Conservation (phyloP, 768 basidiomycete genomes). For the Lentinus brumalis region DNA sequence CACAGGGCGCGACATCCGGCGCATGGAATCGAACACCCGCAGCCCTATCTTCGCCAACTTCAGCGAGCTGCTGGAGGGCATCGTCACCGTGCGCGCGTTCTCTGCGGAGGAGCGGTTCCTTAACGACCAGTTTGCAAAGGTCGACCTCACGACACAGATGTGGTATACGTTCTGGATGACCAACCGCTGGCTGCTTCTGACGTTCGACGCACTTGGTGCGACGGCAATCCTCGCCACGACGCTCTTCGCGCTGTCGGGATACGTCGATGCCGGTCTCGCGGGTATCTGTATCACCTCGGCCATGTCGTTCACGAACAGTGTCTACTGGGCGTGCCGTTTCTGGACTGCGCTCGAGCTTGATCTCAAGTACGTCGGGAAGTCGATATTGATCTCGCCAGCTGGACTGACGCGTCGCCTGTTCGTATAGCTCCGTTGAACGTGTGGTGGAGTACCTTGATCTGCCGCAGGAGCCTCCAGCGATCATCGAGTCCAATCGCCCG, state of each 20-base stretch:
- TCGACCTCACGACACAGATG: constrained; percentile 84
- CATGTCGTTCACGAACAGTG: constrained; percentile 56
- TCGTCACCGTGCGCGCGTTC: constrained; percentile 93
- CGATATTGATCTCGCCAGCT: background rate
- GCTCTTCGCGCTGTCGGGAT: constrained; percentile 69
- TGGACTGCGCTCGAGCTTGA: constrained; percentile 68
- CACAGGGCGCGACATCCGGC: constrained; percentile 80
- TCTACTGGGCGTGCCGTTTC: constrained; percentile 54
- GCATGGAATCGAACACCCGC: constrained; percentile 89
- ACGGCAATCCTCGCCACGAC: constrained; percentile 74
- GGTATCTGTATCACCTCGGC: constrained; percentile 78
- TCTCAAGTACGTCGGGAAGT: constrained; percentile 51
- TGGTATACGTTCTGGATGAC: constrained; percentile 92
- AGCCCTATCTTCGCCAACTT: constrained; percentile 87
- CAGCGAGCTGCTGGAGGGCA: constrained; percentile 80
- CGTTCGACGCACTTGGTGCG: constrained; percentile 80
- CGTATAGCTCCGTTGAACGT: constrained; percentile 79
- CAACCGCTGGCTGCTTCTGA: constrained; percentile 81
- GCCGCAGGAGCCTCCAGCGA: constrained; percentile 80
- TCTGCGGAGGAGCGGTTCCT: constrained; percentile 80
- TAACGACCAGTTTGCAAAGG: constrained; percentile 68
- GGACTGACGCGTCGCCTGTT: background rate
- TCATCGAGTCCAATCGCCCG: constrained; percentile 72
- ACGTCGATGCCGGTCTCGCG: constrained; percentile 60
- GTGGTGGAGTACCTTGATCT: constrained; percentile 89